Percentiles rank a stretch among this genome's conserved stretches.
These are phyloP conservation scores for Cenchrus purpureus DNA, from an alignment of 176 grass and related monocot species.

Conservation along the genomic window DNA sequence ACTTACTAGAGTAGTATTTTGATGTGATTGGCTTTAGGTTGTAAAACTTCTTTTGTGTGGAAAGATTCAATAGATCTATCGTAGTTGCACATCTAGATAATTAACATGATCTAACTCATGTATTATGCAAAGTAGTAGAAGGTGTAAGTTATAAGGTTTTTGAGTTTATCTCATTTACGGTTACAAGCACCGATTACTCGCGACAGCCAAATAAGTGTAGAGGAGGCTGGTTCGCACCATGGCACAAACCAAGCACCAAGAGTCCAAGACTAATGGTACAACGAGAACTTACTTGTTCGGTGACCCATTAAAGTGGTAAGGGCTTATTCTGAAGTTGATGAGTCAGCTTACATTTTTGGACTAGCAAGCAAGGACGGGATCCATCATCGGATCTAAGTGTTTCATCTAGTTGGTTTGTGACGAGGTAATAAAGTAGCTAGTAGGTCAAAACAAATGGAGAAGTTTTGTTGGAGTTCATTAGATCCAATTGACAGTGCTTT, in stretches of 20 bases:
- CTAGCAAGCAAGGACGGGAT: background rate
- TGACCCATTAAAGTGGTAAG: too few relatives aligned
- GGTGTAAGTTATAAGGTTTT: too few relatives aligned
- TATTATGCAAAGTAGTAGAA: too few relatives aligned
- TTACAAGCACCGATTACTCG: too few relatives aligned
- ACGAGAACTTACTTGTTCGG: too few relatives aligned
- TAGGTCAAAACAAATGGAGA: background rate
- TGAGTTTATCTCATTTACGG: too few relatives aligned
- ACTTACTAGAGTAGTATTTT: too few relatives aligned
- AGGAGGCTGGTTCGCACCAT: background rate
- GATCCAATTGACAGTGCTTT: background rate
- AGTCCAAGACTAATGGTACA: background rate
- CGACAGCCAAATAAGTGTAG: background rate
- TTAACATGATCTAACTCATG: too few relatives aligned
- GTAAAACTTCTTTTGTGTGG: too few relatives aligned
- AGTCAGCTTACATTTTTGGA: background rate
- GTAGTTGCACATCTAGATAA: too few relatives aligned
- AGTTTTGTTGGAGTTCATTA: background rate
- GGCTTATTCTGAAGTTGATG: background rate
- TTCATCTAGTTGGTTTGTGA: background rate
- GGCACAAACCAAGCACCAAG: background rate
- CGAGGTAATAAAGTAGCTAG: background rate
- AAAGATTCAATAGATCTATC: too few relatives aligned
- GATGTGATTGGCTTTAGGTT: too few relatives aligned
- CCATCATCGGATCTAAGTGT: background rate